A percentile compares a stretch with the other conserved stretches of the same genome.
These are phyloP conservation scores for Rhytidiadelphus loreus DNA, from an alignment of 225 moss, liverwort and hornwort genomes.

Conservation along the genomic window DNA sequence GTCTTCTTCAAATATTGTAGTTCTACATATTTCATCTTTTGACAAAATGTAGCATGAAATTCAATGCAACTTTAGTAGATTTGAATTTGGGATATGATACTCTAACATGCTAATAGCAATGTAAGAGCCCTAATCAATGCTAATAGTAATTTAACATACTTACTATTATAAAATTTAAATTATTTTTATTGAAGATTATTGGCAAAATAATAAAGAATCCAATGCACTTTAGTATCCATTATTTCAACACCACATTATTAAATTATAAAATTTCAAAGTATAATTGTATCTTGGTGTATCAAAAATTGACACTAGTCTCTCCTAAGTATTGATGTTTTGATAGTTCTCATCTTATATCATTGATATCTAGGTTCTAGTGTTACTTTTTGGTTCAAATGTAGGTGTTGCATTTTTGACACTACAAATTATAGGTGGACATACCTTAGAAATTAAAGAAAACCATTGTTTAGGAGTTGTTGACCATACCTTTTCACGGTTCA, in stretches of 20 bases:
- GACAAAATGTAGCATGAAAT: neutral
- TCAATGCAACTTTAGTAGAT: neutral
- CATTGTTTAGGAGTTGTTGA: no score
- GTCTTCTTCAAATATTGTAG: no score
- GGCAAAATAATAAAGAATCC: neutral
- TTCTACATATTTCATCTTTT: no score
- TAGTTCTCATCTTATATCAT: neutral
- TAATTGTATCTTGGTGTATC: neutral
- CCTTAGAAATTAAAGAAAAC: no score
- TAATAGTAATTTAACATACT: no score
- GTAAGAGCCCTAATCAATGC: no score
- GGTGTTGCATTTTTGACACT: neutral
- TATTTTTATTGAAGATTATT: neutral
- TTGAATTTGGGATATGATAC: neutral
- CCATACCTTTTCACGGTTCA: no score
- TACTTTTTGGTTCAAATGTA: neutral
- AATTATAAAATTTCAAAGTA: neutral
- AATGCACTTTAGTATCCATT: neutral
- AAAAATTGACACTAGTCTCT: neutral
- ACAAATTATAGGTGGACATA: accelerated
- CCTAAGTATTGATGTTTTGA: neutral
- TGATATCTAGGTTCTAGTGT: neutral
- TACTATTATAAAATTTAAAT: neutral
- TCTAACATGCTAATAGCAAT: neutral
- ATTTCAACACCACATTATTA: neutral